phyloP scores from a whole-genome alignment of 371 early-diverging fungal species.

The Haplosporangium sp. region DNA sequence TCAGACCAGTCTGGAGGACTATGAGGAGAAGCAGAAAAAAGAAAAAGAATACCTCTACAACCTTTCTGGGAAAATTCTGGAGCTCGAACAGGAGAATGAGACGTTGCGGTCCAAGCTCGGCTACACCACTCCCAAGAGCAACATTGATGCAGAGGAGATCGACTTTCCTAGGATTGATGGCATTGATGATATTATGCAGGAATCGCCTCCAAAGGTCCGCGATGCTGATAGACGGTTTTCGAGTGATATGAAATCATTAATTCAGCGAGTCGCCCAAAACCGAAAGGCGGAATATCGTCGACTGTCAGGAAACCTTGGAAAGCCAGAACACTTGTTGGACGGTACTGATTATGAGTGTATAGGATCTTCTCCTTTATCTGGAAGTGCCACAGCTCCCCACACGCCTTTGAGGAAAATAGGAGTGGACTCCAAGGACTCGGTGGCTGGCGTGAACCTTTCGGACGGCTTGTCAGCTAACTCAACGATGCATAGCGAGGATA shows the following conservation, averaged over 20 bases:
- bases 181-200: slow-evolving; percentile 50
- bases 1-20: slow-evolving; percentile 44
- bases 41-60: slow-evolving; percentile 44
- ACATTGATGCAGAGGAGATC: slow-evolving; percentile 25
- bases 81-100: slow-evolving; percentile 38
- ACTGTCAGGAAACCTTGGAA: slow-evolving; percentile 41
- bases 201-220: slow-evolving; percentile 47
- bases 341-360: neutral
- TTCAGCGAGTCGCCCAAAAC: slow-evolving; percentile 43
- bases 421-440: neutral
- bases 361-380: slow-evolving; percentile 10
- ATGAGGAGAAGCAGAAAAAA: slow-evolving; percentile 41
- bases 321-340: slow-evolving; percentile 14
- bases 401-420: neutral
- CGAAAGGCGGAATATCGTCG: slow-evolving; percentile 46
- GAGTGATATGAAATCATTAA: slow-evolving; percentile 47
- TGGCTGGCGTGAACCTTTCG: slow-evolving; percentile 36
- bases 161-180: slow-evolving; percentile 42
- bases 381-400: slow-evolving; percentile 10
- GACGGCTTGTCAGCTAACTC: slow-evolving; percentile 41
- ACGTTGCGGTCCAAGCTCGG: slow-evolving; percentile 28
- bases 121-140: slow-evolving; percentile 19
- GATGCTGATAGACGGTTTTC: slow-evolving; percentile 48
- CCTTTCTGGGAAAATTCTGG: slow-evolving; percentile 29
- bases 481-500: slow-evolving; percentile 48